Evolutionary conservation across 495 filamentous ascomycete genomes (phyloP).

Genomic region (Penicillium maclennaniae): DNA sequence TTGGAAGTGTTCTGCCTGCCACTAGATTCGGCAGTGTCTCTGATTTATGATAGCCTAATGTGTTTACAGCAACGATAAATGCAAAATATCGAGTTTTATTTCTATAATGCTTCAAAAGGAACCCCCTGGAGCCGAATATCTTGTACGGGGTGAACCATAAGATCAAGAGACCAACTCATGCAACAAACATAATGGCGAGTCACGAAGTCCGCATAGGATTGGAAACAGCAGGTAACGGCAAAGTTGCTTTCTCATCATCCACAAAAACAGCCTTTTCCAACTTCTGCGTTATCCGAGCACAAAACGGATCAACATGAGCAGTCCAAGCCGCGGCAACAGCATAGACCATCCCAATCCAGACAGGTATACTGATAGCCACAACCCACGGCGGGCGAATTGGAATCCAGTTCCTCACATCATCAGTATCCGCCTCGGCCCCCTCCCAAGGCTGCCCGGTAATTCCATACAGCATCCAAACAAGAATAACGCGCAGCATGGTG

Average conservation of each 20-base stretch:
- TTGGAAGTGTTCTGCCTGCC: neutral
- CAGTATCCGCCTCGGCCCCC: conserved; percentile 43
- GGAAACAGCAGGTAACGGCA: conserved; percentile 35
- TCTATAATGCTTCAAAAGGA: neutral
- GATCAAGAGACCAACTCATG: neutral
- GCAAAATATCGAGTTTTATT: neutral
- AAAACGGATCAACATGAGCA: conserved; percentile 60
- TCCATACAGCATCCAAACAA: conserved; percentile 64
- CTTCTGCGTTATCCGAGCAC: conserved; percentile 56
- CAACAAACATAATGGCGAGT: conserved; percentile 11
- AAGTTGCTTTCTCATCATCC: conserved; percentile 45
- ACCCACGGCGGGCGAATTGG: conserved; percentile 39
- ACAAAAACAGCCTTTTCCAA: conserved; percentile 53
- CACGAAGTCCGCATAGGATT: conserved; percentile 30
- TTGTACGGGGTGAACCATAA: neutral
- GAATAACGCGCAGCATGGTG: conserved; percentile 57
- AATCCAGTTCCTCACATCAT: conserved; percentile 39
- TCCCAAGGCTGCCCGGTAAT: conserved; percentile 48
- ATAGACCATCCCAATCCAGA: conserved; percentile 59
- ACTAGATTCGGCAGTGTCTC: neutral
- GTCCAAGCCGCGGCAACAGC: conserved; percentile 59
- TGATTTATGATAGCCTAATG: neutral
- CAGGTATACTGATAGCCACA: conserved; percentile 46
- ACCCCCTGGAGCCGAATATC: no score
- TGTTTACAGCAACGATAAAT: neutral